Percentiles rank a stretch among this genome's conserved stretches.
Conservation (phyloP, 2,329 filamentous ascomycete genomes). For the Graphium sp. region DNA sequence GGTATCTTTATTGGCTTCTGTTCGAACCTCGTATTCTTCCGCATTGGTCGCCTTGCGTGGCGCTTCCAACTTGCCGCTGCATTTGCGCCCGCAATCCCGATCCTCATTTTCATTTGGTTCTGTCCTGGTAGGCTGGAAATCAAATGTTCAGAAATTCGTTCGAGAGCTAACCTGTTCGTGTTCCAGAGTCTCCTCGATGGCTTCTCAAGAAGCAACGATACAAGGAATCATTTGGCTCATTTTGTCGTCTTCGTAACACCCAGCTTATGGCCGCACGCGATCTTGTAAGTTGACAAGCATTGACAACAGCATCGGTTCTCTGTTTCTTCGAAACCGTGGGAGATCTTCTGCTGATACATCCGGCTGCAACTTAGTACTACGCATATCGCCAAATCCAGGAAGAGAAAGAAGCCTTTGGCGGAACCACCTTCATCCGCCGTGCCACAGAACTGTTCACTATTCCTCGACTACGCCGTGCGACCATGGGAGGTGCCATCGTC, state of each 20-base stretch:
- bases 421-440: conserved; percentile 23
- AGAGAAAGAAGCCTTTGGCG: conserved; percentile 19
- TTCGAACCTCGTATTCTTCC: conserved; percentile 32
- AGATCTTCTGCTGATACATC: too few relatives aligned
- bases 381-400: conserved; percentile 23
- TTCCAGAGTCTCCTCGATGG: conserved; percentile 49
- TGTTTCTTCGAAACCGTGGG: too few relatives aligned
- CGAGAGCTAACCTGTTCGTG: too few relatives aligned
- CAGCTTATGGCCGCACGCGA: conserved; percentile 41
- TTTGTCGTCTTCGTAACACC: conserved; percentile 31
- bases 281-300: too few relatives aligned
- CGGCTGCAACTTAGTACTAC: too few relatives aligned
- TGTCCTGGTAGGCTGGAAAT: too few relatives aligned
- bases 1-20: conserved; percentile 33
- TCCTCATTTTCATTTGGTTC: conserved; percentile 35
- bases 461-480: too few relatives aligned
- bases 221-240: conserved; percentile 38
- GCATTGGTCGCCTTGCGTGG: conserved; percentile 30
- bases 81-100: conserved; percentile 38
- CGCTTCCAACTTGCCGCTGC: conserved; percentile 38
- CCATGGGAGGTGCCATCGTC: too few relatives aligned
- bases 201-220: conserved; percentile 48
- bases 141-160: too few relatives aligned
- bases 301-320: too few relatives aligned
- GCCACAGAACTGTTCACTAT: too few relatives aligned